Base-by-base conservation (phyloP, 208 protist species). In the Acanthamoeba lugdunensis region DNA sequence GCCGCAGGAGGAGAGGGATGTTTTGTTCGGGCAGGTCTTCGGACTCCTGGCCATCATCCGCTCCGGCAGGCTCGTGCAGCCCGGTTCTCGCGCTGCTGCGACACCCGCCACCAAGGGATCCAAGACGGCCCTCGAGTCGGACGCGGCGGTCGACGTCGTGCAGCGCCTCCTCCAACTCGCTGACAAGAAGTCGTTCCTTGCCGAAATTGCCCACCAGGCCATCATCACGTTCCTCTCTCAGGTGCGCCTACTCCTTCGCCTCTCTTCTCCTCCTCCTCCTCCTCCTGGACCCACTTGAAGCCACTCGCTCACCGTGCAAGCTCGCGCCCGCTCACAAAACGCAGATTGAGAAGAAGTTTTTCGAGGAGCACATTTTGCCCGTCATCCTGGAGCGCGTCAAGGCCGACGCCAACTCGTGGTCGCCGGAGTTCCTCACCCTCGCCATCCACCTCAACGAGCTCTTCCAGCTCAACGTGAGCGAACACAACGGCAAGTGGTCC, bases 321-420 rank as follows among this genome's bases (percentile, higher is more conserved):
- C 28, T 82, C n/a, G 21, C 30, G 8, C 73, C 48, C 48, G 48
- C 48, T 14, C 48, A 33, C 48, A 9, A 85, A 25, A 85, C 77
- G 23, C 69, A 92, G 88, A 92, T 92, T 92, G 88, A 92, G 69
- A 58, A 82, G 56, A 81, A 71, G n/a, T 93, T 56, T 54, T 93
- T 93, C 56, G 90, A 93, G 71, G 61, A 41, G 52, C 90, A 93
- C 90, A 30, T 93, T 5, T 37, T 93, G 67, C 90, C 90, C 33
- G 16, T 93, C 33, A 4, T 82, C 56, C 73, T 87, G 50, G 71
- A 63, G 14, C 63, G 23, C 6, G 50, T 92, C 16, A 48, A 92
- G 25, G 37, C n/a, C 50, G 88, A 92, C 30, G 23, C 88, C 45
- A 79, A 67, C 28, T 79, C 61, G 9, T 92, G 88, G 88, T 92